Evolutionary conservation across 2,329 filamentous ascomycete species (phyloP), one percentile per base, ranked within the genome.

Genomic region (Phaeoacremonium minimum): DNA sequence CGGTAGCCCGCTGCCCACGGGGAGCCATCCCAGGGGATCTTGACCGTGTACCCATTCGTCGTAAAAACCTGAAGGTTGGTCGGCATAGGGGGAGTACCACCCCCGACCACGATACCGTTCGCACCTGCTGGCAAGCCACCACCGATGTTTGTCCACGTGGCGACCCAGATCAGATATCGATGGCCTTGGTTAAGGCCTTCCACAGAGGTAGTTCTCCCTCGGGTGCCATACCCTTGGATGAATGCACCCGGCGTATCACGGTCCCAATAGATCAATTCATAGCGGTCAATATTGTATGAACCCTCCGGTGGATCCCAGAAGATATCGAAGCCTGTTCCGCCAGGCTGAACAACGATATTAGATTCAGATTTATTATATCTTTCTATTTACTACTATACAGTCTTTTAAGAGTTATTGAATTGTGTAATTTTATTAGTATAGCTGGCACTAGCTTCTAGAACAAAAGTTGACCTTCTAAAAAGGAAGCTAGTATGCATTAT

Each of bases 221-320:
- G 14, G 30, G 18, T n/a, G 14, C 31, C 31, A 9, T 14, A 16
- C 11, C 17, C 31, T 14, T 18, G 18, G 16, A 33, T 17, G 32
- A 33, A 33, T 13, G 32, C 32, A 19, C 32, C 18, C 7, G 15
- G 16, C 16, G 18, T 19, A 11, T 33, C 32, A 6, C 15, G 8
- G 32, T 33, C 32, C 32, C 32, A 33, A 14, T 18, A 18, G 32
- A 18, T 18, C 17, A 33, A 12, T 5, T 33, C 20, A 19, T 33
- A 33, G 22, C 22, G 22, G 22, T 26, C n/a, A n/a, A 26, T n/a
- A n/a, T 9, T 9, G 22, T 26, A 26, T n/a, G n/a, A n/a, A n/a
- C 22, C 22, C 22, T 9, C 9, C 9, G n/a, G 9, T 9, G 22
- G 9, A n/a, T 26, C 22, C 22, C 22, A 26, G n/a, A 26, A 9